Percentiles rank a stretch among this genome's conserved stretches.
phyloP scores from a whole-genome alignment of 306 rosid genomes.

The Alnus rubra region DNA sequence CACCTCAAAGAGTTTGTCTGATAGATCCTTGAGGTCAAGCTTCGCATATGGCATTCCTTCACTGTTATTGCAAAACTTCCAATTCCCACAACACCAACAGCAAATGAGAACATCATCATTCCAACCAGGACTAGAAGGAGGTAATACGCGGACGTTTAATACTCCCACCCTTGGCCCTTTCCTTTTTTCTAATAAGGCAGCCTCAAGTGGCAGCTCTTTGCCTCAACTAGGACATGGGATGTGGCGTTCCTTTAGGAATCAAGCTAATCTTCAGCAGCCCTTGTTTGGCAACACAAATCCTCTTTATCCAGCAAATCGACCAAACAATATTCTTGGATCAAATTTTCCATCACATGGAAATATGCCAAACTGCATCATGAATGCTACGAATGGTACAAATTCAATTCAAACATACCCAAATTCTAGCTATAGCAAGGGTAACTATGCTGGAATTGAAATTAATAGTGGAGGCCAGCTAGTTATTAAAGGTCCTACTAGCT shows the following conservation, averaged over 20 bases:
- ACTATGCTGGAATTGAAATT: conserved; percentile 19
- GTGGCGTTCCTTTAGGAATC: conserved; percentile 9
- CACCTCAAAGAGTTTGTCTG: conserved; percentile 29
- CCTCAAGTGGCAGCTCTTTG: background rate
- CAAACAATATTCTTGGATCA: background rate
- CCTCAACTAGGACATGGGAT: background rate
- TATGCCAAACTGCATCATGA: background rate
- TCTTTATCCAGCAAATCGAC: conserved; percentile 5
- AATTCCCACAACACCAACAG: background rate
- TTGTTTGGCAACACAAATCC: conserved; percentile 13
- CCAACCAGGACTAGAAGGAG: background rate
- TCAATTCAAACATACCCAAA: background rate
- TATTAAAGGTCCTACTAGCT: background rate
- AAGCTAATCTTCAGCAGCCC: conserved; percentile 10
- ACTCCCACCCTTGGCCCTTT: background rate
- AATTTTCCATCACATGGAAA: conserved; percentile 12
- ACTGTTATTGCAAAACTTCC: conserved; percentile 6
- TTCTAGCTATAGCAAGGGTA: background rate
- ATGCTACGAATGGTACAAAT: background rate
- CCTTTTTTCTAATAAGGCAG: conserved; percentile 11
- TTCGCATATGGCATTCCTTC: conserved; percentile 43
- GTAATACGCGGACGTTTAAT: background rate
- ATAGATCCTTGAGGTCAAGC: conserved; percentile 39
- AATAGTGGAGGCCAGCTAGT: conserved; percentile 19
- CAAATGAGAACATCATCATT: conserved; percentile 1